These are phyloP conservation scores for Ganoderma lingzhi DNA, from an alignment of 1,284 basidiomycete species.

Conservation along the genomic window DNA sequence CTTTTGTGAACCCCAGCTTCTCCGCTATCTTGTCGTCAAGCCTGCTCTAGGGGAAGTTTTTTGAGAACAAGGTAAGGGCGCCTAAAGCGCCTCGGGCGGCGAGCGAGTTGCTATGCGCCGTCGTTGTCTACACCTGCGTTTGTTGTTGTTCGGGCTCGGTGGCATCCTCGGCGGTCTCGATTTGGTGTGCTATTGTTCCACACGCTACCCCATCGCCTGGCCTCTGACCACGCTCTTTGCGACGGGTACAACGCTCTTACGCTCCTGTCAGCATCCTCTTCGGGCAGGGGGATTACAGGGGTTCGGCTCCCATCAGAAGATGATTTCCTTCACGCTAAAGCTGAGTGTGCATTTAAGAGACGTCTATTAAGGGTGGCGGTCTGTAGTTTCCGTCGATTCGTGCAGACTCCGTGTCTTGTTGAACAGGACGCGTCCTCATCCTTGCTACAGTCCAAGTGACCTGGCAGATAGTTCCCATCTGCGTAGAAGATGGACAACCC, in stretches of 20 bases:
- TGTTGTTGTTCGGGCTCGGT: slow-evolving; percentile 17
- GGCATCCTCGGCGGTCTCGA: neutral
- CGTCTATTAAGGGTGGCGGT: neutral
- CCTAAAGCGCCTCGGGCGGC: neutral
- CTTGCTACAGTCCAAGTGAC: neutral
- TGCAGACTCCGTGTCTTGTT: slow-evolving; percentile 11
- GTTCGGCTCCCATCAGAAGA: slow-evolving; percentile 10
- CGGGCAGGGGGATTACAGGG: slow-evolving; percentile 15
- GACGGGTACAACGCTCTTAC: slow-evolving; percentile 18
- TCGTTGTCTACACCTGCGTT: slow-evolving; percentile 7
- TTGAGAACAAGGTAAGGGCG: slow-evolving; percentile 1
- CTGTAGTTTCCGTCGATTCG: neutral
- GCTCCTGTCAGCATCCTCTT: slow-evolving; percentile 14
- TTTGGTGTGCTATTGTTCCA: slow-evolving; percentile 9
- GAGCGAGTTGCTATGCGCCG: slow-evolving; percentile 1
- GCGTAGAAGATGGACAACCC: neutral
- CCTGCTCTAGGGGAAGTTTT: neutral
- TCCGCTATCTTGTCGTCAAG: neutral
- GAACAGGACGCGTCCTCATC: slow-evolving; percentile 6
- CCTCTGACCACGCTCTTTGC: slow-evolving; percentile 12
- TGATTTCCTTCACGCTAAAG: neutral
- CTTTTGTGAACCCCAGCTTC: neutral
- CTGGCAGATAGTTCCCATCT: neutral
- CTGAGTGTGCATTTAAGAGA: slow-evolving; percentile 14
- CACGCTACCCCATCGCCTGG: slow-evolving; percentile 9